These are phyloP conservation scores for Alternaria gansuensis DNA, from an alignment of 2,329 filamentous ascomycete species.

Conservation along the genomic window DNA sequence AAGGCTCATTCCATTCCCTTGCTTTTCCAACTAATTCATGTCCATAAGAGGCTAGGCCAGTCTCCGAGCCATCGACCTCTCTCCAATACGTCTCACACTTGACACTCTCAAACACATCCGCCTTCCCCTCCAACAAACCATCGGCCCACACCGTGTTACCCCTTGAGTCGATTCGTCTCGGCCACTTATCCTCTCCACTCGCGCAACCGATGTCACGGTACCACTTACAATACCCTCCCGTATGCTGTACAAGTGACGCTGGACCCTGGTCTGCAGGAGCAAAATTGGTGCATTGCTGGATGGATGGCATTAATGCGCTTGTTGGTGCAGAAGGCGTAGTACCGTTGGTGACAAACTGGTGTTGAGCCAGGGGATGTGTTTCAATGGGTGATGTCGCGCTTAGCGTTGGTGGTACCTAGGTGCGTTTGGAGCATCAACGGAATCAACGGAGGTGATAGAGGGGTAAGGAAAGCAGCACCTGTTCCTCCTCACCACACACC, in stretches of 20 bases:
- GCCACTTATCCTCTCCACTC: background rate
- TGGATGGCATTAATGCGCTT: constrained; percentile 8
- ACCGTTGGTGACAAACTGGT: background rate
- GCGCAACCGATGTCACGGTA: constrained; percentile 1
- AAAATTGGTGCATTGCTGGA: constrained; percentile 8
- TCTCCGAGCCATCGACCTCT: too few relatives aligned
- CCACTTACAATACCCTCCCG: constrained; percentile 5
- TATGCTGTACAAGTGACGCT: constrained; percentile 1
- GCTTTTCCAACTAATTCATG: too few relatives aligned
- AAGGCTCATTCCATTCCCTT: too few relatives aligned
- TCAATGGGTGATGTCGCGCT: background rate
- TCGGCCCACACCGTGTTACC: background rate
- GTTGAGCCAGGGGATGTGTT: background rate
- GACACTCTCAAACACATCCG: background rate
- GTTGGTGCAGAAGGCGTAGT: constrained; percentile 8
- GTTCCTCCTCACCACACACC: background rate
- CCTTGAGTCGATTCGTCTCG: background rate
- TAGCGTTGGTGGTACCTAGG: background rate
- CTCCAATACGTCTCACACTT: background rate
- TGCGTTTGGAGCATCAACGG: background rate
- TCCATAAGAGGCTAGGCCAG: too few relatives aligned
- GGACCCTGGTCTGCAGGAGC: constrained; percentile 2
- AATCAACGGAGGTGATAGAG: too few relatives aligned
- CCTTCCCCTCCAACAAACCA: background rate
- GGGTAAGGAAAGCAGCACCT: background rate